Base-by-base conservation (phyloP, 108 stramenopile genomes). In the Fragilaria radians region DNA sequence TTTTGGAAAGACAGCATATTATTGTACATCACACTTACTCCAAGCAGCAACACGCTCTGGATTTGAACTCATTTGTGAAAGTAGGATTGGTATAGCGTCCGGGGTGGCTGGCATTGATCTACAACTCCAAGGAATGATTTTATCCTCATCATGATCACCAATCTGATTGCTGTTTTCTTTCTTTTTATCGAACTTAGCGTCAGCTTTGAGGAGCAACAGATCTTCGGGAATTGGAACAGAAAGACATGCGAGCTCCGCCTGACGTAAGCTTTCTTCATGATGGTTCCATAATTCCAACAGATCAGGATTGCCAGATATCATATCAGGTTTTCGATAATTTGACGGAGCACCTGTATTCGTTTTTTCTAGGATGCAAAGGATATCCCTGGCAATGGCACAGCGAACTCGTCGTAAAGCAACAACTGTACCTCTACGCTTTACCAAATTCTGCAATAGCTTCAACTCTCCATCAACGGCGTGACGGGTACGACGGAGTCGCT, bases 1-100 rank as follows among this genome's bases (percentile, higher is more conserved):
- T n/a, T n/a, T n/a, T 25, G 5, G 14, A 30, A 21, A n/a, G n/a
- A n/a, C n/a, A n/a, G n/a, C n/a, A n/a, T 36, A 49, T 0, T n/a
- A n/a, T n/a, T n/a, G n/a, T n/a, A n/a, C n/a, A n/a, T 19, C 14
- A 14, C 7, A 63, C 65, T 72, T 71, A 69, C 77, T 61, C 69
- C 72, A 89, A 9, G 80, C 86, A 29, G 72, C 81, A 21, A 72
- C 80, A 48, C 67, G 65, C 46, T 83, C 89, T 9, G 88, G 81
- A 14, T 68, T 70, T 29, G 73, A 61, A 48, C 78, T 78, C 50
- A 89, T 52, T 23, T 74, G 78, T 22, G 83, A 87, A 25, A 91
- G 54, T 4, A 86, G 54, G 28, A 91, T 50, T 1, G 93, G 88
- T 50, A 91, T 69, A 18, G 81, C 90, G 32, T 74, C 73, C 0